These are phyloP conservation scores for Scutellaria baicalensis DNA, from an alignment of 257 asterid genomes.

Conservation along the genomic window DNA sequence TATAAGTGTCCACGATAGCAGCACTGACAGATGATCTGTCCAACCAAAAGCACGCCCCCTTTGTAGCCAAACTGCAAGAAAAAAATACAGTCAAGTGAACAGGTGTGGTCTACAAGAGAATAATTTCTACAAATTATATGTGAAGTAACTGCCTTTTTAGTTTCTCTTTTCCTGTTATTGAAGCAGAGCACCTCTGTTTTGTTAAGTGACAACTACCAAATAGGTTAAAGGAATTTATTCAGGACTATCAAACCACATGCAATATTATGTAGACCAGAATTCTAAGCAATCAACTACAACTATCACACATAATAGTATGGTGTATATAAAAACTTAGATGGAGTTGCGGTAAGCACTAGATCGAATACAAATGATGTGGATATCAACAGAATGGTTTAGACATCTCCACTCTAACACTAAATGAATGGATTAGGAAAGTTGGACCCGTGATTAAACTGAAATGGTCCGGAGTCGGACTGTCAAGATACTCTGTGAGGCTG, in stretches of 20 bases:
- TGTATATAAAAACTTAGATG: not conserved
- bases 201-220: not conserved
- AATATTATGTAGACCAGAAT: not conserved
- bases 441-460: not conserved
- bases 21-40: conserved; percentile 82
- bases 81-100: conserved; percentile 7
- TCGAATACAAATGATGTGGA: not conserved
- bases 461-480: not conserved
- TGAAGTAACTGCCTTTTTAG: not conserved
- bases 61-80: conserved; percentile 70
- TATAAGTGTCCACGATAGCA: conserved; percentile 68
- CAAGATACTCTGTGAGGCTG: too few relatives aligned
- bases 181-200: not conserved
- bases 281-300: not conserved
- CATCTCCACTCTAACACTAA: not conserved
- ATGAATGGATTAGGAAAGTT: not conserved
- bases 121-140: not conserved
- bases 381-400: not conserved
- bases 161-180: not conserved
- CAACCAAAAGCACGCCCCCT: conserved; percentile 77
- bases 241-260: not conserved
- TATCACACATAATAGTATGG: not conserved
- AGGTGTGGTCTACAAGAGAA: not conserved
- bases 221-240: not conserved
- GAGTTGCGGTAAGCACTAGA: not conserved